These are phyloP conservation scores for Aspergillus bertholletiae DNA, from an alignment of 495 filamentous ascomycete species.

Conservation along the genomic window DNA sequence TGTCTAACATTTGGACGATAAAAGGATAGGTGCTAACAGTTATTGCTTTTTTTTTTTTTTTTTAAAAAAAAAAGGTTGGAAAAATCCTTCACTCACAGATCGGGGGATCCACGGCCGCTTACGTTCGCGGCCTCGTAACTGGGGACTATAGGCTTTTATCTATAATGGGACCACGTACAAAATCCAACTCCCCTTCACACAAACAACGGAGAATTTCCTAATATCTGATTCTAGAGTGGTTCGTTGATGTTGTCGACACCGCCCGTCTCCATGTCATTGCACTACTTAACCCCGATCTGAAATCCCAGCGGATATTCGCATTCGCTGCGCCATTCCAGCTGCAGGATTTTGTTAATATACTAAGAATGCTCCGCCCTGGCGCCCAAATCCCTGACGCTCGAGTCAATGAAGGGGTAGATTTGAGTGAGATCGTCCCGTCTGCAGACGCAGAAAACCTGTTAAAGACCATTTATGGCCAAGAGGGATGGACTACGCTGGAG, in stretches of 20 bases:
- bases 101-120: slow-evolving; percentile 19
- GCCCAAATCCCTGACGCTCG: background rate
- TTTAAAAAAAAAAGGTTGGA: no score
- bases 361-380: slow-evolving; percentile 1
- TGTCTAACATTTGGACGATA: background rate
- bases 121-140: slow-evolving; percentile 17
- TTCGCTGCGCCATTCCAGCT: slow-evolving; percentile 35
- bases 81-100: slow-evolving; percentile 25
- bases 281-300: slow-evolving; percentile 34
- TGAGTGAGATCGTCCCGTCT: background rate
- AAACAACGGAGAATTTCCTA: no score
- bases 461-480: background rate
- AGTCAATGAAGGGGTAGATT: background rate
- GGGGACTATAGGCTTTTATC: no score
- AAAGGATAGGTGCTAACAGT: no score
- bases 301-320: slow-evolving; percentile 43
- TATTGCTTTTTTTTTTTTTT: no score
- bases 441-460: background rate
- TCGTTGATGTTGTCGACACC: slow-evolving; percentile 45
- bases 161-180: no score
- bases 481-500: background rate
- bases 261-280: slow-evolving; percentile 48
- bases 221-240: no score
- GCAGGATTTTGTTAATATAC: slow-evolving; percentile 32
- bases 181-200: no score